phyloP scores from a whole-genome alignment of 108 stramenopile species.

The Cyclotella cryptica region DNA sequence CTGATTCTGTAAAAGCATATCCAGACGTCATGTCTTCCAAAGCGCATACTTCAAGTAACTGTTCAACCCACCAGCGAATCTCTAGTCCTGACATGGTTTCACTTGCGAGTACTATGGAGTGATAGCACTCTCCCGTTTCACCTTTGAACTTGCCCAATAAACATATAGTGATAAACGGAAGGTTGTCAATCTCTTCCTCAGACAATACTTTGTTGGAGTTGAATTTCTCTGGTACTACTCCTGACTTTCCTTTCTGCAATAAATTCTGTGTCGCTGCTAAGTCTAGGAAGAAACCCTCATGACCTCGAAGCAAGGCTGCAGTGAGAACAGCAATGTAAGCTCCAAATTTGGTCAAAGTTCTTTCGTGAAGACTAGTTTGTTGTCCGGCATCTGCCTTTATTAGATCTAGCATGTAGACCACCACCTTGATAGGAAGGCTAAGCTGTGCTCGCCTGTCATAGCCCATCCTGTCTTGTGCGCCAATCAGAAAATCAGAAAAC shows the following conservation, averaged over 20 bases:
- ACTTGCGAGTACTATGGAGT: slow-evolving; percentile 1
- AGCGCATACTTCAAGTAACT: slow-evolving; percentile 6
- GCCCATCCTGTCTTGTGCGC: too few species aligned
- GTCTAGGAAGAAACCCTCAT: slow-evolving; percentile 22
- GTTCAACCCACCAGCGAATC: slow-evolving; percentile 30
- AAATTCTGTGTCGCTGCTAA: background rate
- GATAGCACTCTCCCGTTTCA: slow-evolving; percentile 13
- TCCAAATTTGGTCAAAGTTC: slow-evolving; percentile 16
- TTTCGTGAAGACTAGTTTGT: background rate
- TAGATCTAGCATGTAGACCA: too few species aligned
- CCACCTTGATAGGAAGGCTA: too few species aligned
- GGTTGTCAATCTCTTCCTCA: background rate
- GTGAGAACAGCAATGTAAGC: slow-evolving; percentile 10
- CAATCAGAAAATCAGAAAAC: too few species aligned
- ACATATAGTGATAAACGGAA: slow-evolving; percentile 24
- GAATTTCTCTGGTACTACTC: background rate
- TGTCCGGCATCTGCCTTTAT: background rate
- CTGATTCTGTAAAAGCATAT: slow-evolving; percentile 12
- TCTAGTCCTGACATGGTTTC: slow-evolving; percentile 14
- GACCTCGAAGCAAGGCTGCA: background rate
- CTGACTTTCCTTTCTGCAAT: background rate
- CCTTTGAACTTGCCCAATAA: slow-evolving; percentile 42
- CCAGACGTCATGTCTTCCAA: slow-evolving; percentile 7
- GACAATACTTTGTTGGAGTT: background rate
- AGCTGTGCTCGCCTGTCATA: too few species aligned